Evolutionary conservation across 768 basidiomycete species (phyloP).

Genomic region (Trametes sanguinea): DNA sequence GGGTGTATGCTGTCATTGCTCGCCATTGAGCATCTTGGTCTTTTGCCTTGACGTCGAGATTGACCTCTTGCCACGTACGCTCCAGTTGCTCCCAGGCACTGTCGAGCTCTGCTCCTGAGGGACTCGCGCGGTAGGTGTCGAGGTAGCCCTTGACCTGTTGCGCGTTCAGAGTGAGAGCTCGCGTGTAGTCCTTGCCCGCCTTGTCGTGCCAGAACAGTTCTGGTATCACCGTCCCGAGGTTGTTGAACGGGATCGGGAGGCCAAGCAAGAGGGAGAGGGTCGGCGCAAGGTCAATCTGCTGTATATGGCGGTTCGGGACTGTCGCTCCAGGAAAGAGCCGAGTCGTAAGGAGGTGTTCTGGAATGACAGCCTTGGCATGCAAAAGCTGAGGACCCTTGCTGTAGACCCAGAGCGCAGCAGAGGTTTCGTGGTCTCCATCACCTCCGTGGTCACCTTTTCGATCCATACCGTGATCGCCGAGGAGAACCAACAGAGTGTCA

Average conservation of each 20-base stretch:
- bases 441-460: conserved; percentile 93
- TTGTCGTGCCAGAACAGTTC: conserved; percentile 76
- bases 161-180: conserved; percentile 70
- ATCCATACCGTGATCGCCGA: conserved; percentile 99
- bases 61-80: conserved; percentile 41
- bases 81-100: conserved; percentile 58
- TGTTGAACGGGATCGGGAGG: conserved; percentile 93
- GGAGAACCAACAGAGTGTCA: conserved; percentile 87
- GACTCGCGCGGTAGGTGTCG: conserved; percentile 68
- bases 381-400: conserved; percentile 67
- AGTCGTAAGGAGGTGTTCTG: conserved; percentile 53
- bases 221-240: conserved; percentile 88
- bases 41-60: conserved; percentile 12
- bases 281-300: conserved; percentile 94
- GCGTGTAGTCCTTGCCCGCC: conserved; percentile 43
- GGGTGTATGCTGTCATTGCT: conserved; percentile 50
- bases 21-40: conserved; percentile 20
- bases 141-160: conserved; percentile 79
- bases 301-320: conserved; percentile 60
- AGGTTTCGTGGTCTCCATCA: conserved; percentile 82
- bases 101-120: conserved; percentile 75
- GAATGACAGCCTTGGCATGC: conserved; percentile 37
- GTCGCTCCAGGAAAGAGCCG: conserved; percentile 61
- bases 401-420: conserved; percentile 89
- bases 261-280: conserved; percentile 88